Evolutionary conservation across 768 basidiomycete genomes (phyloP).

Genomic region (Kwoniella shandongensis): DNA sequence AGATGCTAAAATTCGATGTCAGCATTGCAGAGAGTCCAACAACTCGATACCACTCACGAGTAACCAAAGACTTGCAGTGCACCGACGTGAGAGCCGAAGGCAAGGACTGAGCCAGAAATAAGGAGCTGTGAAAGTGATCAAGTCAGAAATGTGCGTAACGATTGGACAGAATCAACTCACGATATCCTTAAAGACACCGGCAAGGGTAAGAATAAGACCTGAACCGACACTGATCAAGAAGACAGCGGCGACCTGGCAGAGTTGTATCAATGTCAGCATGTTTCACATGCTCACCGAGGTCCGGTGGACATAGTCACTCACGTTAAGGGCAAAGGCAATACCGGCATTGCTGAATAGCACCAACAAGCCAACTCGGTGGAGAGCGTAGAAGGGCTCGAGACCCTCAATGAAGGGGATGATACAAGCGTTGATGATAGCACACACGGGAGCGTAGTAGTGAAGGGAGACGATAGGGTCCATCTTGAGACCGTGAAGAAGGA

Average conservation of each 20-base stretch:
- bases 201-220: constrained; percentile 77
- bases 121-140: constrained; percentile 60
- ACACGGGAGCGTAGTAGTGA: constrained; percentile 66
- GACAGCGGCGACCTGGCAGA: constrained; percentile 70
- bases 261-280: neutral
- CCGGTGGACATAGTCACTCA: constrained; percentile 24
- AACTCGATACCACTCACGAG: constrained; percentile 35
- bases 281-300: neutral
- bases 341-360: constrained; percentile 79
- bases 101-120: constrained; percentile 81
- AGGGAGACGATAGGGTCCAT: constrained; percentile 98
- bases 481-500: constrained; percentile 90
- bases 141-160: too few species aligned
- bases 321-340: constrained; percentile 85
- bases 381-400: constrained; percentile 77
- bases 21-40: neutral
- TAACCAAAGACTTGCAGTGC: constrained; percentile 78
- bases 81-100: constrained; percentile 78
- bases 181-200: constrained; percentile 83
- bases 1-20: constrained; percentile 66
- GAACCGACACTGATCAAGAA: constrained; percentile 88
- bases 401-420: constrained; percentile 93
- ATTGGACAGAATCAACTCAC: constrained; percentile 27
- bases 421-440: constrained; percentile 81
- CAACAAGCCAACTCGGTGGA: constrained; percentile 64